A percentile compares a stretch with the other conserved stretches of the same genome.
Evolutionary conservation across 306 rosid species (phyloP).

Genomic region (Cucumis hystrix): DNA sequence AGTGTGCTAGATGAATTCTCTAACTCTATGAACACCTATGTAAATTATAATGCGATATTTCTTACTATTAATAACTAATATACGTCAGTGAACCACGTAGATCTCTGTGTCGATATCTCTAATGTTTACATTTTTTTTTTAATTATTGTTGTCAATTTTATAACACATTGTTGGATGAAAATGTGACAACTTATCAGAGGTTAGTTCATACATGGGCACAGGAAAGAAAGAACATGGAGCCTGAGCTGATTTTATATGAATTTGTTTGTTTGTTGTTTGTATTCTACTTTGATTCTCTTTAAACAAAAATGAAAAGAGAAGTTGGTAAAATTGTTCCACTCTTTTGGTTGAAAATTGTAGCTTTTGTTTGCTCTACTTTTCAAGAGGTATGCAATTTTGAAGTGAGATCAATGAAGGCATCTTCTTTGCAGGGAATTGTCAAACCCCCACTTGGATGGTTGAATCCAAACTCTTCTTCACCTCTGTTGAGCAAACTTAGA

Average conservation of each 20-base stretch:
- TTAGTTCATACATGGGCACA: not conserved
- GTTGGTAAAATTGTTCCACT: not conserved
- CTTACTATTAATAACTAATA: too few relatives aligned
- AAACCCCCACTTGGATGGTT: slow-evolving; percentile 45
- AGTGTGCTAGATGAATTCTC: too few relatives aligned
- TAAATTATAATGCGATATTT: too few relatives aligned
- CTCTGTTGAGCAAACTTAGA: slow-evolving; percentile 20
- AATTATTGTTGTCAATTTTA: too few relatives aligned
- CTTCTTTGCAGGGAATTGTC: slow-evolving; percentile 41
- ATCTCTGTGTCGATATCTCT: too few relatives aligned
- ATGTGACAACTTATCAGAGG: not conserved
- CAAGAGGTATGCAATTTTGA: slow-evolving; percentile 9
- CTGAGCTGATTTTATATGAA: not conserved
- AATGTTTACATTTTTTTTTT: too few relatives aligned
- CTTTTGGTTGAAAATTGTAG: not conserved
- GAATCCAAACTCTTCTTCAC: slow-evolving; percentile 45
- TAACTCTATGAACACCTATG: too few relatives aligned
- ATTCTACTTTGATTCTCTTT: not conserved
- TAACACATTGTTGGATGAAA: not conserved
- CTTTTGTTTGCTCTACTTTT: not conserved
- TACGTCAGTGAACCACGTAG: too few relatives aligned
- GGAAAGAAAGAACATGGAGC: not conserved
- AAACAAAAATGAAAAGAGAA: slow-evolving; percentile 3
- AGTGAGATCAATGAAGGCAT: slow-evolving; percentile 20
- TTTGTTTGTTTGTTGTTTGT: not conserved